A percentile compares a stretch with the other conserved stretches of the same genome.
Conservation (phyloP, 805 yeast species). For the Pichia kluyveri region DNA sequence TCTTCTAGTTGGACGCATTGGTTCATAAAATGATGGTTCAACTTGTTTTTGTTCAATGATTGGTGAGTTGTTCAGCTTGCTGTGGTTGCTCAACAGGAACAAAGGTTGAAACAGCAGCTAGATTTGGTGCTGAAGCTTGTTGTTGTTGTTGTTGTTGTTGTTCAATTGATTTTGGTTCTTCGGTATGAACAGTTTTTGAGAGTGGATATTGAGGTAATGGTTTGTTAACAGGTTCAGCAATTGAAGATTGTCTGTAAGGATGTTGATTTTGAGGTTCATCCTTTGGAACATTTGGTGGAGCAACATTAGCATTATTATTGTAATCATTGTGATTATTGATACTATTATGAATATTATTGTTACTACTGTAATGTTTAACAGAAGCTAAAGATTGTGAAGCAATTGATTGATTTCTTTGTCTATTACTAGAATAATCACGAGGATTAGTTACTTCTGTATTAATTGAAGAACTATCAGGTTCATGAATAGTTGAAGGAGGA, state of each 20-base stretch:
- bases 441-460: slow-evolving; percentile 11
- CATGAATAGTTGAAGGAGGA: slow-evolving; percentile 19
- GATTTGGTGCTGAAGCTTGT: too few species aligned
- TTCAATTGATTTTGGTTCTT: not conserved
- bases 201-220: slow-evolving; percentile 2
- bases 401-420: slow-evolving; percentile 9
- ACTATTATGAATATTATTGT: not conserved
- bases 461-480: slow-evolving; percentile 25
- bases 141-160: not conserved
- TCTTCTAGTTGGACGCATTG: slow-evolving; percentile 26
- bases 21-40: slow-evolving; percentile 8
- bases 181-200: not conserved
- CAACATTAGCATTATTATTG: not conserved
- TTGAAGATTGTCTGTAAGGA: not conserved
- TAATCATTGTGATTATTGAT: not conserved
- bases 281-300: too few species aligned
- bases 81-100: not conserved
- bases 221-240: not conserved
- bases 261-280: not conserved
- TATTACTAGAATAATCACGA: not conserved
- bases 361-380: not conserved
- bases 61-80: not conserved
- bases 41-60: not conserved
- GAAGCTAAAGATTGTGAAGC: not conserved
- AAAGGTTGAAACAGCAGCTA: too few species aligned